Evolutionary conservation across 2,329 filamentous ascomycete genomes (phyloP), one percentile per base, ranked within the genome.

Genomic region (Phoma herbarum): DNA sequence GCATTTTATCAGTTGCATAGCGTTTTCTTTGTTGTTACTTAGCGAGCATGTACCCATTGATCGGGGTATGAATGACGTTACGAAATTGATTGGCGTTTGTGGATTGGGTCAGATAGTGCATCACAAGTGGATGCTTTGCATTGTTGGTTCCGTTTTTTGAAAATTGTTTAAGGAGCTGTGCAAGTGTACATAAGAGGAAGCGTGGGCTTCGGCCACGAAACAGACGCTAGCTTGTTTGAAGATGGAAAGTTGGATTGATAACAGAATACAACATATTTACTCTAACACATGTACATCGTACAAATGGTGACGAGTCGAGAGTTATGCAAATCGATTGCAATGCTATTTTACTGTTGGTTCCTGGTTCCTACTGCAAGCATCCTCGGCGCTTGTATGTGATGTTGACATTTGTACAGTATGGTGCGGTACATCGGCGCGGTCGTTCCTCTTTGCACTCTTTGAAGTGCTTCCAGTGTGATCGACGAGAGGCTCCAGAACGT

Each of bases 81-180:
- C 48, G 48, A 44, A 39, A 29, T 22, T n/a, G n/a, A n/a, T 16
- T 28, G 53, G 53, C 53, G 53, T 57, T 51, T 31, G 14, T 44
- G 37, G 35, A 2, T 12, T 18, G 25, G 16, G 43, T 59, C 47
- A 51, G 57, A 59, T 59, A 59, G 57, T 55, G 51, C 51, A 55
- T 51, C 51, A 41, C 37, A 33, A 46, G 28, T 42, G 20, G 18
- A 2, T 41, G 37, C 11, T 16, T 29, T 14, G 42, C 11, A 29
- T 52, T 50, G 29, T 49, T 50, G 29, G 22, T 31, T 22, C 20
- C 22, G 12, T 45, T 31, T 51, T 5, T 33, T 39, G 25, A n/a
- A 14, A 31, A 18, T 25, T 46, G 4, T 12, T 20, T 47, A 29
- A 1, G 8, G 37, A 41, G 37, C 20, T 41, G 18, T 41, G 37